phyloP scores from a whole-genome alignment of 202 grass and related monocot species.

The Saccharum hybrid region DNA sequence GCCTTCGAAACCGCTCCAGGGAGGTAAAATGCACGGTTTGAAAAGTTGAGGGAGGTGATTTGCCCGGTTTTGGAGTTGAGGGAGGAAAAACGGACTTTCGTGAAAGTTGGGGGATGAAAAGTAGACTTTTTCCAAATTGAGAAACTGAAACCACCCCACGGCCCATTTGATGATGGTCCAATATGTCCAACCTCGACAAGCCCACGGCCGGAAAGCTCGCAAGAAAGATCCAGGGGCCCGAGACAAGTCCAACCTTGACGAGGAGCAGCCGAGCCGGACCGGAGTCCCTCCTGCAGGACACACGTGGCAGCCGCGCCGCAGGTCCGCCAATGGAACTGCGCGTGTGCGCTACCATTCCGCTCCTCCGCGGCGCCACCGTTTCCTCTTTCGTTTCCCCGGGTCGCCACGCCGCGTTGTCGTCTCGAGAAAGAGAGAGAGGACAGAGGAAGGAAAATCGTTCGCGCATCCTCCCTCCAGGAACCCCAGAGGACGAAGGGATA shows the following conservation, averaged over 20 bases:
- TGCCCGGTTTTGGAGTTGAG: too few species aligned
- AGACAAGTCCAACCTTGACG: neutral
- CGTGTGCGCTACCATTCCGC: neutral
- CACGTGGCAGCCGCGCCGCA: slow-evolving; percentile 27
- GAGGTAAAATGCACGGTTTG: too few species aligned
- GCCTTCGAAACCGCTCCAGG: too few species aligned
- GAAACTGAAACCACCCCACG: neutral
- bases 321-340: neutral
- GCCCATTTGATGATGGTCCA: neutral
- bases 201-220: neutral
- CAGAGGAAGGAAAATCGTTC: neutral
- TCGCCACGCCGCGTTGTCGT: neutral
- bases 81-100: too few species aligned
- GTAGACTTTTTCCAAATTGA: too few species aligned
- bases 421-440: neutral
- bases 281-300: neutral
- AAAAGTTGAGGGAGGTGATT: too few species aligned
- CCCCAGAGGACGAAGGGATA: slow-evolving; percentile 4
- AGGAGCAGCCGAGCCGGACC: neutral
- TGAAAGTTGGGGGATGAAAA: too few species aligned
- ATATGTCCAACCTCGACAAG: too few species aligned
- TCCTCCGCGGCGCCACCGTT: neutral
- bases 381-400: neutral
- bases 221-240: neutral
- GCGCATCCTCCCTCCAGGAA: slow-evolving; percentile 18